Percentiles rank a stretch among this genome's conserved stretches.
Evolutionary conservation across 352 stramenopile species (phyloP).

Genomic region (Globisporangium lucens): DNA sequence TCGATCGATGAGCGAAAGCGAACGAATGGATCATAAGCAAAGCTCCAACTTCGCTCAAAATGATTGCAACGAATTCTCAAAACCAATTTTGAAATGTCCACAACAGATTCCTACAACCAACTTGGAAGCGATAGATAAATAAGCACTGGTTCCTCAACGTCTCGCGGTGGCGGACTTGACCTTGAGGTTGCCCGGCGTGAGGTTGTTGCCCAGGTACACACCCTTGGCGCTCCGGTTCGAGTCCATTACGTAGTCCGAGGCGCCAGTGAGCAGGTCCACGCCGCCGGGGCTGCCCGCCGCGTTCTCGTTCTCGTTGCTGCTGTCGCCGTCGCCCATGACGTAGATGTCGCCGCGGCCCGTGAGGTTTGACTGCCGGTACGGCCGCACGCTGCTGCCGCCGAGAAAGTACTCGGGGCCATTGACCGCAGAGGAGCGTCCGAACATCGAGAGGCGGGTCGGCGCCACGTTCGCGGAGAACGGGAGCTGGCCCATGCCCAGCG

Average conservation of each 20-base stretch:
- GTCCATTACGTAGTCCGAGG: neutral
- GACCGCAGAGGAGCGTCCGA: conserved; percentile 4
- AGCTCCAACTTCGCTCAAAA: too few relatives aligned
- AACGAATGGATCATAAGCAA: too few relatives aligned
- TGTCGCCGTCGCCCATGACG: conserved; percentile 4
- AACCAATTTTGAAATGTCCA: too few relatives aligned
- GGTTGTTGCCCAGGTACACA: neutral
- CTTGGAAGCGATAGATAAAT: too few relatives aligned
- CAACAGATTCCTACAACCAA: too few relatives aligned
- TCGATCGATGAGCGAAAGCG: too few relatives aligned
- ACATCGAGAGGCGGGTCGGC: conserved; percentile 6
- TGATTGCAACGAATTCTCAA: too few relatives aligned
- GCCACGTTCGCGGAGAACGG: conserved; percentile 4
- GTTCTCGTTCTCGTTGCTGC: neutral
- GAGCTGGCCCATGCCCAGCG: conserved; percentile 4
- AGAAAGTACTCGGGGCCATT: conserved; percentile 9
- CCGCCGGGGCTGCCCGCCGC: neutral
- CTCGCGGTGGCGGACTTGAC: neutral
- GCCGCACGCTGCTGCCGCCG: neutral
- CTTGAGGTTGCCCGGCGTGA: conserved; percentile 1
- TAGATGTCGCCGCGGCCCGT: conserved; percentile 6
- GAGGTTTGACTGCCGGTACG: conserved; percentile 6
- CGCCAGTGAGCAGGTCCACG: neutral
- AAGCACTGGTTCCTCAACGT: too few relatives aligned
- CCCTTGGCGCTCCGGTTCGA: conserved; percentile 9